Percentiles rank a stretch among this genome's conserved stretches.
These are phyloP conservation scores for Teunomyces atbi DNA, from an alignment of 805 yeast species.

Conservation along the genomic window DNA sequence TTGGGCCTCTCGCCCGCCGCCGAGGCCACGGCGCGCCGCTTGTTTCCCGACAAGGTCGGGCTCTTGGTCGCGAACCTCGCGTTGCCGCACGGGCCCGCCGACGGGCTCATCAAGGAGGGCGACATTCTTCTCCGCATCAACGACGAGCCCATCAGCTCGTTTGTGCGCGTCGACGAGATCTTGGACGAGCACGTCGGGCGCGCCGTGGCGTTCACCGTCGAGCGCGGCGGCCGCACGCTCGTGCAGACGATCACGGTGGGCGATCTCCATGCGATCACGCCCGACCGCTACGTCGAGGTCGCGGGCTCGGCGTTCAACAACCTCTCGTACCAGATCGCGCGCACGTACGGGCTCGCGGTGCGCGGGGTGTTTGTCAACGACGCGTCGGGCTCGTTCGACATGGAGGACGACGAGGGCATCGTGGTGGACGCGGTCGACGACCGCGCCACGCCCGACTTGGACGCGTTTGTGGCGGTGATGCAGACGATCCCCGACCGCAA, in stretches of 20 bases:
- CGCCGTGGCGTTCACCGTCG: slow-evolving; percentile 41
- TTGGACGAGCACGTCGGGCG: slow-evolving; percentile 70
- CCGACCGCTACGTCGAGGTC: slow-evolving; percentile 74
- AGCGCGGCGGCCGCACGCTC: slow-evolving; percentile 70
- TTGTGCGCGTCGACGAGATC: slow-evolving; percentile 78
- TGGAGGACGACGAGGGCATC: slow-evolving; percentile 69
- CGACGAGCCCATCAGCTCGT: slow-evolving; percentile 61
- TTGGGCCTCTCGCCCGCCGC: slow-evolving; percentile 76
- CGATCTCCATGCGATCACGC: slow-evolving; percentile 79
- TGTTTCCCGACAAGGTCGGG: slow-evolving; percentile 75
- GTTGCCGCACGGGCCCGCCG: slow-evolving; percentile 84
- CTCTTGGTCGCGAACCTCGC: slow-evolving; percentile 79
- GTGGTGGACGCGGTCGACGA: slow-evolving; percentile 76
- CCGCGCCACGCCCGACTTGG: slow-evolving; percentile 68
- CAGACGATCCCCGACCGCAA: slow-evolving; percentile 71
- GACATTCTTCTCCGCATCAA: slow-evolving; percentile 78
- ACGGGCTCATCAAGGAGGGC: slow-evolving; percentile 72
- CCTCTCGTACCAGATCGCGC: slow-evolving; percentile 84
- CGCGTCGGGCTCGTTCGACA: slow-evolving; percentile 72
- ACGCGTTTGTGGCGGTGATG: slow-evolving; percentile 77
- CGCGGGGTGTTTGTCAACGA: slow-evolving; percentile 78
- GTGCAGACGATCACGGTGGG: slow-evolving; percentile 56
- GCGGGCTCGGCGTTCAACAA: slow-evolving; percentile 87
- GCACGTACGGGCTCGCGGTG: slow-evolving; percentile 79
- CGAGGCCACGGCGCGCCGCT: slow-evolving; percentile 64